A percentile compares a stretch with the other conserved stretches of the same genome.
Evolutionary conservation across 129 eudicot species (phyloP).

Genomic region (Sambucus nigra): DNA sequence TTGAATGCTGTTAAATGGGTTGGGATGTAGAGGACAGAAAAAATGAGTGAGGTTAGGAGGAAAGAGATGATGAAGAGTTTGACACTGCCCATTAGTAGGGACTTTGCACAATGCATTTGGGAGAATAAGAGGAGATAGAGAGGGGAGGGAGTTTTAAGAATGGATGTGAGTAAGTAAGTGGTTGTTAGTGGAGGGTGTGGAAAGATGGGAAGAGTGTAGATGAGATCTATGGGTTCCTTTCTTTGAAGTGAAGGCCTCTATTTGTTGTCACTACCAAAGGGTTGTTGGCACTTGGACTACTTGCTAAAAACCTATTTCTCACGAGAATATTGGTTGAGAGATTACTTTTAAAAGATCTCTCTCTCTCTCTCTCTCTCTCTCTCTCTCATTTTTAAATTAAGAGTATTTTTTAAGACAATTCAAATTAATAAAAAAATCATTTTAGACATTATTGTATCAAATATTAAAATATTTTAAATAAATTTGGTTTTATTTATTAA

Average conservation of each 20-base stretch:
- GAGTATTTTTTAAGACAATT: no score
- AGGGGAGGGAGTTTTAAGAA: not conserved
- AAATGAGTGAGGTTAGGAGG: constrained; percentile 38
- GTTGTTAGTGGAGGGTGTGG: not conserved
- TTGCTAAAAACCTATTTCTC: no score
- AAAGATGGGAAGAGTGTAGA: constrained; percentile 27
- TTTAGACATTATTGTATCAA: no score
- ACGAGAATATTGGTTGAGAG: no score
- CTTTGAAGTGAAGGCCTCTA: constrained; percentile 30
- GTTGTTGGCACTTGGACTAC: not conserved
- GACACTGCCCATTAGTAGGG: constrained; percentile 34
- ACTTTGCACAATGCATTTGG: not conserved
- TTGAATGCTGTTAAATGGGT: constrained; percentile 28
- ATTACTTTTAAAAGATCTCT: no score
- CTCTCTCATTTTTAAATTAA: no score
- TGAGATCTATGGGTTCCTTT: constrained; percentile 28
- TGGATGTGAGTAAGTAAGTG: not conserved
- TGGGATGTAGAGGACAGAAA: constrained; percentile 47
- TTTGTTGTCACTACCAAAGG: constrained; percentile 12
- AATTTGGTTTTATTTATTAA: no score
- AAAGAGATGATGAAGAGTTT: constrained; percentile 40
- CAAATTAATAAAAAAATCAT: no score
- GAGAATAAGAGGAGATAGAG: not conserved
- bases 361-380: no score
- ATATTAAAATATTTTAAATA: no score